phyloP scores from a whole-genome alignment of 495 filamentous ascomycete species.

The Podospora bellae-mahoneyi region DNA sequence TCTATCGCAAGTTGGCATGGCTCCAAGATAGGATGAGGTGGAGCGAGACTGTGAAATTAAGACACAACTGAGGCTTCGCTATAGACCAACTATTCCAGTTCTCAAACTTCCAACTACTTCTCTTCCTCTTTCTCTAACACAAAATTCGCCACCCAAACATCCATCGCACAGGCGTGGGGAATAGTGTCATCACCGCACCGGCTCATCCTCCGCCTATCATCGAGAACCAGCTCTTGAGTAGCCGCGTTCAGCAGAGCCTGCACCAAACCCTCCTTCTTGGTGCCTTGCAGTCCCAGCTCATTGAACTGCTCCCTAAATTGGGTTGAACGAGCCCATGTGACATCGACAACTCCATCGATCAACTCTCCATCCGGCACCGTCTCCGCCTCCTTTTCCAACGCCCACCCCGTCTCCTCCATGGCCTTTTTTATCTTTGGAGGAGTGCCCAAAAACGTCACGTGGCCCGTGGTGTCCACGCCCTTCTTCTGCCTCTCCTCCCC shows the following conservation, averaged over 20 bases:
- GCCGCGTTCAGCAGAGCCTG: slow-evolving; percentile 36
- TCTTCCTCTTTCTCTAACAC: slow-evolving; percentile 1
- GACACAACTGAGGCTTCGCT: too few species aligned
- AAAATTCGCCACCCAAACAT: slow-evolving; percentile 46
- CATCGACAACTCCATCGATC: slow-evolving; percentile 49
- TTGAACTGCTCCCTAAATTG: slow-evolving; percentile 28
- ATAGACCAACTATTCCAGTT: too few species aligned
- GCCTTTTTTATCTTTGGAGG: slow-evolving; percentile 20
- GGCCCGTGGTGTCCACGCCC: slow-evolving; percentile 13
- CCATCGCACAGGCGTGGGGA: slow-evolving; percentile 40
- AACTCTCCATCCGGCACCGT: slow-evolving; percentile 36
- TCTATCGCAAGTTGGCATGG: too few species aligned
- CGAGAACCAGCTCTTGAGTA: slow-evolving; percentile 11
- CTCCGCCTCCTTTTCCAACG: slow-evolving; percentile 30
- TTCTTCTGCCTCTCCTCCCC: slow-evolving; percentile 20
- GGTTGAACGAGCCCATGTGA: slow-evolving; percentile 29
- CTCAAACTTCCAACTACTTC: too few species aligned
- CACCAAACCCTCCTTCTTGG: slow-evolving; percentile 37
- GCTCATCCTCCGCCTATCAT: background rate
- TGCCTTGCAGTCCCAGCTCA: slow-evolving; percentile 9
- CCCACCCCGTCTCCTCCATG: slow-evolving; percentile 27
- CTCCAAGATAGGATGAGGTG: too few species aligned
- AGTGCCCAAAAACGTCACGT: slow-evolving; percentile 22
- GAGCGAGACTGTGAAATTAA: too few species aligned
- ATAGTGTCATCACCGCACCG: too few species aligned